Conservation (phyloP, 108 stramenopile genomes). For the Stephanodiscus minutulus region DNA sequence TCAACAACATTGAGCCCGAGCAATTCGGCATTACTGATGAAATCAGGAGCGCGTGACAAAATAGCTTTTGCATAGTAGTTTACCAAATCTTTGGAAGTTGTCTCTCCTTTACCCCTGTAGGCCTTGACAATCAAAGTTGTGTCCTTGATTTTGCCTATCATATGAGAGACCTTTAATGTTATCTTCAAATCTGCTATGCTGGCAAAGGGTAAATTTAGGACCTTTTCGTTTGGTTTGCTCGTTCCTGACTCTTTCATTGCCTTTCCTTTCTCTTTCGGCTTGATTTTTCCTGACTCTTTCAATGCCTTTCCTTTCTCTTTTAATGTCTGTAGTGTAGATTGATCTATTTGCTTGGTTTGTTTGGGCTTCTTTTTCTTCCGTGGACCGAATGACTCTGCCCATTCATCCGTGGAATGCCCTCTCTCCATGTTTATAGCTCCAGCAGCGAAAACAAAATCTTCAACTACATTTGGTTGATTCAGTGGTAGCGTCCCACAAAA, state of each 20-base stretch:
- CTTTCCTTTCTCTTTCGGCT: too few species aligned
- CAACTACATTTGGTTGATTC: slow-evolving; percentile 20
- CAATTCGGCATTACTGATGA: slow-evolving; percentile 46
- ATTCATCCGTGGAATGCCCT: slow-evolving; percentile 33
- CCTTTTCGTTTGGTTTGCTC: background rate
- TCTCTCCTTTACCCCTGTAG: slow-evolving; percentile 27
- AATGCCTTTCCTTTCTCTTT: background rate
- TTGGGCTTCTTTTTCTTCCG: slow-evolving; percentile 3
- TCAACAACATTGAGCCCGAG: slow-evolving; percentile 47
- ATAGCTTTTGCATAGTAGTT: slow-evolving; percentile 31
- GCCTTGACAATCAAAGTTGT: slow-evolving; percentile 31
- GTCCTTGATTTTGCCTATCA: slow-evolving; percentile 22
- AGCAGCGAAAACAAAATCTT: slow-evolving; percentile 22
- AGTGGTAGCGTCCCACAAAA: slow-evolving; percentile 34
- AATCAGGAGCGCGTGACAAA: slow-evolving; percentile 24
- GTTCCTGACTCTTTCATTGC: background rate
- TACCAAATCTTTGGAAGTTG: slow-evolving; percentile 41
- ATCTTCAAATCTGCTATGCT: slow-evolving; percentile 20
- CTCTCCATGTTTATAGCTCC: slow-evolving; percentile 13
- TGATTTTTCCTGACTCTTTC: background rate
- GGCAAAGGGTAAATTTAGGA: slow-evolving; percentile 14
- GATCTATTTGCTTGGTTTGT: slow-evolving; percentile 2
- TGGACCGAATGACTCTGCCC: slow-evolving; percentile 23
- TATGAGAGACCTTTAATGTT: background rate
- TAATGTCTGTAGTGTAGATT: slow-evolving; percentile 12